Evolutionary conservation across 805 yeast genomes (phyloP), one percentile per base, ranked within the genome.

Genomic region (Saccharomyces eubayanus): DNA sequence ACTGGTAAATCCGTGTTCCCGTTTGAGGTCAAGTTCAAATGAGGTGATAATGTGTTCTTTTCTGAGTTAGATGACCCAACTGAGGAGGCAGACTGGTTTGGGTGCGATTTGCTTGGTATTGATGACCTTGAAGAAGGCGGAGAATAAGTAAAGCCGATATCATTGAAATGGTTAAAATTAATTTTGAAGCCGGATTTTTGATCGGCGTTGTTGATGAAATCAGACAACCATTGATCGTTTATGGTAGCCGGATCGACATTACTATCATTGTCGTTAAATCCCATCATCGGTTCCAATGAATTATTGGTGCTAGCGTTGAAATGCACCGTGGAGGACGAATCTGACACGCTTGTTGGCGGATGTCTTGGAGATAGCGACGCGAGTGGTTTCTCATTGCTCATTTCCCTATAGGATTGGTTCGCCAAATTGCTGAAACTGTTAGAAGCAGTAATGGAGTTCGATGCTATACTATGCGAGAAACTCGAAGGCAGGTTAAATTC

Each of bases 221-320:
- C 89, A 31, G 81, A 77, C 14, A 86, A 71, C 90, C 91, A 84
- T 54, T 81, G 58, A 30, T 57, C 61, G 29, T 57, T 52, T 27
- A 36, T 36, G 43, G 43, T 3, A 36, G 43, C 43, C 9, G 43
- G 43, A 36, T 36, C 43, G 21, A 16, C 24, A 4, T 36, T 36
- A 10, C 43, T 36, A 36, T 36, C 24, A 6, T n/a, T 10, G 20
- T 36, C 43, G 20, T 36, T 36, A 2, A 16, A 1, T 21, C 9
- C 24, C 24, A 16, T 16, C 16, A 10, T n/a, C 20, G 43, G 24
- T 16, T 36, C 43, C 43, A 36, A 4, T 16, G 16, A 36, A 36
- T 16, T 16, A 16, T 36, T 36, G 21, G 43, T 10, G 43, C 43
- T 16, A 12, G 24, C 6, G 16, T 16, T 8, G 43, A 36, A 36